A percentile compares a stretch with the other conserved stretches of the same genome.
These are phyloP conservation scores for Blastobotrys illinoisensis DNA, from an alignment of 1,139 yeast genomes.

Conservation along the genomic window DNA sequence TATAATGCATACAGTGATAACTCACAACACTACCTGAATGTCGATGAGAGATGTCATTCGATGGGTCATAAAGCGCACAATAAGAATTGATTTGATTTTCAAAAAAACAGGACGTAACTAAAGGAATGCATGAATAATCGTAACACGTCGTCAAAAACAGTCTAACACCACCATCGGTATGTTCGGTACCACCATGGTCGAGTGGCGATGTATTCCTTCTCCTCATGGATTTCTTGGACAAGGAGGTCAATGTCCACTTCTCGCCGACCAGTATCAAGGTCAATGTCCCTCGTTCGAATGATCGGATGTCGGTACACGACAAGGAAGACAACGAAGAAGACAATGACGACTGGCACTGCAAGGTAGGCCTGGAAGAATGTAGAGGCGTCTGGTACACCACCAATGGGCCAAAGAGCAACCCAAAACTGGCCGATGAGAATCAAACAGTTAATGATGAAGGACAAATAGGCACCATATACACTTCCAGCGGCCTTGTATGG, in stretches of 20 bases:
- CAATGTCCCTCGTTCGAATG: conserved; percentile 44
- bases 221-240: conserved; percentile 47
- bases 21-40: too few relatives aligned
- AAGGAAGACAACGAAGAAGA: conserved; percentile 48
- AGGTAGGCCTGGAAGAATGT: conserved; percentile 50
- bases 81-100: too few relatives aligned
- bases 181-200: conserved; percentile 36
- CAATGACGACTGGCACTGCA: conserved; percentile 49
- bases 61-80: not conserved
- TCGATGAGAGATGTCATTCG: too few relatives aligned
- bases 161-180: conserved; percentile 46
- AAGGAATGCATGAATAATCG: not conserved
- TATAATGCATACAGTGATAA: not conserved
- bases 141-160: not conserved
- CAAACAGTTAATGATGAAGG: conserved; percentile 52
- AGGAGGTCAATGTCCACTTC: conserved; percentile 49
- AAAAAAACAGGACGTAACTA: not conserved
- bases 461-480: conserved; percentile 60
- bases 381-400: conserved; percentile 39
- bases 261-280: conserved; percentile 51
- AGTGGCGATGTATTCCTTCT: conserved; percentile 36
- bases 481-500: conserved; percentile 70
- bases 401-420: conserved; percentile 70
- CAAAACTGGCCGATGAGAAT: conserved; percentile 78
- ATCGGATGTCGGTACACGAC: conserved; percentile 42